Evolutionary conservation across 2,329 filamentous ascomycete genomes (phyloP).

Genomic region (Teratosphaeriaceae sp.): DNA sequence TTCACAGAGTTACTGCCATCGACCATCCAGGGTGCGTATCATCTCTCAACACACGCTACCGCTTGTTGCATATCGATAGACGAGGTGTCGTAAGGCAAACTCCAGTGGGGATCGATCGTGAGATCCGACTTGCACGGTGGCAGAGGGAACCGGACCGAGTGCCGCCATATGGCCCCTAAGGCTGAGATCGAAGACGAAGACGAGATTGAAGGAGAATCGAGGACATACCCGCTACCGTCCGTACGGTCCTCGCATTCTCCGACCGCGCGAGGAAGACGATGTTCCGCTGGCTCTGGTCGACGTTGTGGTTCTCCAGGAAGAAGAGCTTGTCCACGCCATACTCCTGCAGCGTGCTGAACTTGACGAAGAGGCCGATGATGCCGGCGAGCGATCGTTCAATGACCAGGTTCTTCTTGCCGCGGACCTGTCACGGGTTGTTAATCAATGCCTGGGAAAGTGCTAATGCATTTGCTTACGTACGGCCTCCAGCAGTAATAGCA

Average conservation of each 20-base stretch:
- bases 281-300: slow-evolving; percentile 90
- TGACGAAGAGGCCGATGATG: slow-evolving; percentile 83
- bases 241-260: slow-evolving; percentile 77
- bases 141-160: too few species aligned
- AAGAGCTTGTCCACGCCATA: slow-evolving; percentile 98
- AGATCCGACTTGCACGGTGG: slow-evolving; percentile 16
- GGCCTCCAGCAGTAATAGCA: slow-evolving; percentile 85
- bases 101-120: too few species aligned
- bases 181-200: slow-evolving; percentile 44
- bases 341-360: slow-evolving; percentile 90
- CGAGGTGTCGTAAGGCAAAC: too few species aligned
- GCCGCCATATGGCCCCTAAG: slow-evolving; percentile 29
- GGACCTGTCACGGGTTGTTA: slow-evolving; percentile 55
- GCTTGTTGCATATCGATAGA: too few species aligned
- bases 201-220: too few species aligned
- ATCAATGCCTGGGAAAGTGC: not conserved
- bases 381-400: slow-evolving; percentile 87
- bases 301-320: slow-evolving; percentile 90
- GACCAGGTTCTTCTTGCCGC: slow-evolving; percentile 97
- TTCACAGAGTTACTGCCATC: too few species aligned
- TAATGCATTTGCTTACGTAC: slow-evolving; percentile 65
- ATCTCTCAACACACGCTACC: too few species aligned
- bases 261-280: slow-evolving; percentile 89
- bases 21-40: too few species aligned
- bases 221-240: slow-evolving; percentile 73